Percentiles rank a stretch among this genome's conserved stretches.
Evolutionary conservation across 257 asterid genomes (phyloP).

Genomic region (Lithospermum erythrorhizon): DNA sequence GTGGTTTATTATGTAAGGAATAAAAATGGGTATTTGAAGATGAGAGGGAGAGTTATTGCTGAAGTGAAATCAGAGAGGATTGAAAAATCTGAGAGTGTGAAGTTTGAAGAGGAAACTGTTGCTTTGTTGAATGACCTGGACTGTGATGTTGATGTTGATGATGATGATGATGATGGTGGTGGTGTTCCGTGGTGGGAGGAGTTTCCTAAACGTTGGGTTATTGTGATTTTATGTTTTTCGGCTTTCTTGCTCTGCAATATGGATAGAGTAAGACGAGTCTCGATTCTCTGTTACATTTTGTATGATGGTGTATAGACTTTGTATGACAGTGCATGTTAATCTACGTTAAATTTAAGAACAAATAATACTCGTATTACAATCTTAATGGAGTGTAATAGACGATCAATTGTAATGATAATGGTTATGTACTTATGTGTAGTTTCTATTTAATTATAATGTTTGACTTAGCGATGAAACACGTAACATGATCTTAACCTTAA

Average conservation of each 20-base stretch:
- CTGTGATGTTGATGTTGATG: constrained; percentile 1
- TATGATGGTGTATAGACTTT: no score
- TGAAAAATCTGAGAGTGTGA: constrained; percentile 30
- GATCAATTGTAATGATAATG: no score
- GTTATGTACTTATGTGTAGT: no score
- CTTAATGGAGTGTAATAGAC: no score
- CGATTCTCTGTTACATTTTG: no score
- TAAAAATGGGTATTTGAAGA: constrained; percentile 15
- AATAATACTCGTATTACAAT: no score
- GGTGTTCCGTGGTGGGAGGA: constrained; percentile 51
- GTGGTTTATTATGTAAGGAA: constrained; percentile 2
- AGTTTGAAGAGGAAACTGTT: constrained; percentile 15
- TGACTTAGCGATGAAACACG: no score
- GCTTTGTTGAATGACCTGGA: constrained; percentile 17
- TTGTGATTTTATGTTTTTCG: constrained; percentile 73
- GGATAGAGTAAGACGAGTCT: constrained; percentile 58
- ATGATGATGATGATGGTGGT: background rate
- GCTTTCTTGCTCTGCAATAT: constrained; percentile 83
- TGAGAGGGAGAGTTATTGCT: constrained; percentile 37
- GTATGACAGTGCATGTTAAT: no score
- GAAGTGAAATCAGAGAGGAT: constrained; percentile 55
- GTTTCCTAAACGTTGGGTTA: constrained; percentile 85
- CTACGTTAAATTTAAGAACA: no score
- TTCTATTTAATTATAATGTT: no score
- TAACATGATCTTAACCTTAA: no score